A percentile compares a stretch with the other conserved stretches of the same genome.
These are phyloP conservation scores for Nothophaeocryptopus gaeumannii DNA, from an alignment of 2,329 filamentous ascomycete species.

Conservation along the genomic window DNA sequence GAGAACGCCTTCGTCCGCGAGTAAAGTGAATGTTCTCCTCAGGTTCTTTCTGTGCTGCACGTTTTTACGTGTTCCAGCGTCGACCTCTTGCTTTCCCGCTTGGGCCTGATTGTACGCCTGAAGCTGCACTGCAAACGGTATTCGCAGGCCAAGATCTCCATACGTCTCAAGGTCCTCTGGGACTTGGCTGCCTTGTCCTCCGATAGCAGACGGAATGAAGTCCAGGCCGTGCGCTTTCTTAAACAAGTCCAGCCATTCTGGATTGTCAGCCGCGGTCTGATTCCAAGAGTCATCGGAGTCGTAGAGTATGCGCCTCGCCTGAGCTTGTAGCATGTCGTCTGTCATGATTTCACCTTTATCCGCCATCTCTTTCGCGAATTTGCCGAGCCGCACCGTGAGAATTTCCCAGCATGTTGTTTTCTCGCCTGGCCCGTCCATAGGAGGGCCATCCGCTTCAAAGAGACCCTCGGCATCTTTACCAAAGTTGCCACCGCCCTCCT, in stretches of 20 bases:
- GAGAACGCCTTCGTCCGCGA: slow-evolving; percentile 25
- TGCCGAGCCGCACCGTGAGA: slow-evolving; percentile 46
- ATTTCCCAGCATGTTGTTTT: slow-evolving; percentile 50
- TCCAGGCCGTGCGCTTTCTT: slow-evolving; percentile 49
- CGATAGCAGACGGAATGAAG: slow-evolving; percentile 33
- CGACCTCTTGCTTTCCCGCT: slow-evolving; percentile 7
- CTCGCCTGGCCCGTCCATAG: background rate
- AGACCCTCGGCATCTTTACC: slow-evolving; percentile 7
- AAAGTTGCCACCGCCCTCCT: slow-evolving; percentile 2
- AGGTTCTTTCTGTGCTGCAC: slow-evolving; percentile 15
- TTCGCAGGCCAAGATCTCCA: slow-evolving; percentile 35
- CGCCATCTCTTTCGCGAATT: slow-evolving; percentile 42
- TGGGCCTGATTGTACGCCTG: slow-evolving; percentile 31
- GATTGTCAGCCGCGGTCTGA: slow-evolving; percentile 40
- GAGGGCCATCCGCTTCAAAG: slow-evolving; percentile 7
- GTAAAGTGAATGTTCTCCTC: slow-evolving; percentile 20
- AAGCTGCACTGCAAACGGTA: slow-evolving; percentile 34
- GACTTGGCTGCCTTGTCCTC: slow-evolving; percentile 31
- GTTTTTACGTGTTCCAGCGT: slow-evolving; percentile 14
- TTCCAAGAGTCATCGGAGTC: slow-evolving; percentile 50
- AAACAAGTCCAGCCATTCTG: slow-evolving; percentile 50
- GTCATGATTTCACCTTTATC: slow-evolving; percentile 42
- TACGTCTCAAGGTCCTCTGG: slow-evolving; percentile 38
- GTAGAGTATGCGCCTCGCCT: slow-evolving; percentile 50
- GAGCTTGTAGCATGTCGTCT: slow-evolving; percentile 50